Conservation (phyloP, 2,329 filamentous ascomycete species). For the Fusarium sambucinum region DNA sequence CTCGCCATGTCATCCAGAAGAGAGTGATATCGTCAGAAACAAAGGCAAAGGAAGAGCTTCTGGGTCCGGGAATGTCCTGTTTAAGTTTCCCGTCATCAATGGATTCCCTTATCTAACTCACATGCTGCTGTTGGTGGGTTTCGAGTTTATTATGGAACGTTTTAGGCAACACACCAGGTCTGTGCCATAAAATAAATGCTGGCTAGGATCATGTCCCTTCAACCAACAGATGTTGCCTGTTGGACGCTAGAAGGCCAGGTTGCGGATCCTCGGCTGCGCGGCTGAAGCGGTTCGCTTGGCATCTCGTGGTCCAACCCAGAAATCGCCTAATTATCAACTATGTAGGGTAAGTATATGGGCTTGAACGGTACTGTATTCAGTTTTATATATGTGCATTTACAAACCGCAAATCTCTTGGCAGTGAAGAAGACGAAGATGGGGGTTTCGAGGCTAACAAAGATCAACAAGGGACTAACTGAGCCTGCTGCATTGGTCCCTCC, state of each 20-base stretch:
- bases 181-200: conserved; percentile 12
- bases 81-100: conserved; percentile 15
- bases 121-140: conserved; percentile 3
- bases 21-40: conserved; percentile 1
- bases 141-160: conserved; percentile 12
- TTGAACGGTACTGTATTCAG: not conserved
- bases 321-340: not conserved
- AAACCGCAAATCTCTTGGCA: not conserved
- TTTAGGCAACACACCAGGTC: conserved; percentile 20
- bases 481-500: fast-evolving
- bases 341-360: not conserved
- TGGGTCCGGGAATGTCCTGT: conserved; percentile 13
- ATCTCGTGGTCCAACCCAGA: conserved; percentile 6
- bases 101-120: conserved; percentile 4
- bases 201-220: conserved; percentile 1
- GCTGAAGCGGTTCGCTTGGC: conserved; percentile 15
- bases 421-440: too few species aligned
- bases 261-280: conserved; percentile 16
- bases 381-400: not conserved
- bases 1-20: conserved; percentile 7
- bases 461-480: not conserved
- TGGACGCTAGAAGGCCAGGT: not conserved
- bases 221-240: conserved; percentile 8
- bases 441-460: not conserved
- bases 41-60: not conserved